These are phyloP conservation scores for Hericium alpestre DNA, from an alignment of 768 basidiomycete genomes.

Conservation along the genomic window DNA sequence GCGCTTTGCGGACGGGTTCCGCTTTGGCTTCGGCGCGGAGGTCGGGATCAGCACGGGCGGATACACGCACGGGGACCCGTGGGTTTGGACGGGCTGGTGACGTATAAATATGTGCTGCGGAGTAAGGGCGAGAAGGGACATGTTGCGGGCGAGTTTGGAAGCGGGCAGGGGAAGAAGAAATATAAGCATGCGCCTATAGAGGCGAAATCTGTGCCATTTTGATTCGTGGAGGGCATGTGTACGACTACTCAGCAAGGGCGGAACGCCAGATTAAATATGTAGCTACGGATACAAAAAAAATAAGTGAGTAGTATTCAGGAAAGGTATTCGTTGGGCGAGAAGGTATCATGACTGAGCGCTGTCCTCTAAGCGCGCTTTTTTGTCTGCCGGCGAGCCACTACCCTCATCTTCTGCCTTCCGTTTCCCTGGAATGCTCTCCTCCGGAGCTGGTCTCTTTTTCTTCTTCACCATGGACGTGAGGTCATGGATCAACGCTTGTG, in stretches of 20 bases:
- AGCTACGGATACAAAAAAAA: neutral
- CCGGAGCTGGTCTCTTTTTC: constrained; percentile 55
- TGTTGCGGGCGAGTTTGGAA: constrained; percentile 77
- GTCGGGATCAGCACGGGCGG: constrained; percentile 96
- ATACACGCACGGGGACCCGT: constrained; percentile 97
- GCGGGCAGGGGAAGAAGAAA: constrained; percentile 53
- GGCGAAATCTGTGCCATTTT: constrained; percentile 38
- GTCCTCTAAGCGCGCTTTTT: constrained; percentile 55
- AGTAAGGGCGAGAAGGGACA: constrained; percentile 70
- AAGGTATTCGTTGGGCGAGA: neutral
- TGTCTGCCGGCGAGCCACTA: constrained; percentile 38
- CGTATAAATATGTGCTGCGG: constrained; percentile 90
- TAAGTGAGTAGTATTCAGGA: neutral
- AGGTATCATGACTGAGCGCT: constrained; percentile 12
- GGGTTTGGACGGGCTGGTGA: constrained; percentile 85
- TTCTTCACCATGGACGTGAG: constrained; percentile 78
- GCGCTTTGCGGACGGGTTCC: constrained; percentile 91
- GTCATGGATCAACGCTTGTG: constrained; percentile 54
- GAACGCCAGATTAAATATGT: constrained; percentile 1
- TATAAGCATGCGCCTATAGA: constrained; percentile 56
- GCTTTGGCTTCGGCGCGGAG: constrained; percentile 96
- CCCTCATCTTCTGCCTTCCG: constrained; percentile 62
- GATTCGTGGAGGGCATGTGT: constrained; percentile 2
- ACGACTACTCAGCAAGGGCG: neutral
- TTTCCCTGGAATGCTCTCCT: constrained; percentile 30